phyloP scores from a whole-genome alignment of 2,329 filamentous ascomycete species.

The Cercospora citrullina region DNA sequence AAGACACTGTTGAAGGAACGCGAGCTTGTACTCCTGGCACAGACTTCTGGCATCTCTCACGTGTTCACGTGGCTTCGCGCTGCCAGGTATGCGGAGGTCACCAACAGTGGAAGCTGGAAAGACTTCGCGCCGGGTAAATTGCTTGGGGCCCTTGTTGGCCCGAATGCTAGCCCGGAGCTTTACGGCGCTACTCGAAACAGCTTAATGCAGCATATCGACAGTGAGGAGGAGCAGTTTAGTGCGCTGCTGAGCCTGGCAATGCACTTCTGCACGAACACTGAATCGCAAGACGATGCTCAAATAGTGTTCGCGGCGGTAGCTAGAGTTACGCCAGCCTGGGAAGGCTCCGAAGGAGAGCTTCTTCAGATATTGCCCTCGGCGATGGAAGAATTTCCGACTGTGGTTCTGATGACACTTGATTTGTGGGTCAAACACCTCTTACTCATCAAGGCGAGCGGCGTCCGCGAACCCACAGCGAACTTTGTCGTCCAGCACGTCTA shows the following conservation, averaged over 20 bases:
- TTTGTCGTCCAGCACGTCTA: conserved; percentile 17
- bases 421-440: conserved; percentile 18
- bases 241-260: conserved; percentile 25
- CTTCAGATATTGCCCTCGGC: conserved; percentile 16
- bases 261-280: conserved; percentile 20
- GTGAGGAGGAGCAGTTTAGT: conserved; percentile 26
- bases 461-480: conserved; percentile 11
- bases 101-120: conserved; percentile 16
- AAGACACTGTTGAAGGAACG: conserved; percentile 8
- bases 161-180: not conserved
- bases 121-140: conserved; percentile 28
- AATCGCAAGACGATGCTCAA: conserved; percentile 2
- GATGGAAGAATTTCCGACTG: conserved; percentile 13
- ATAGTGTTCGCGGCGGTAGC: conserved; percentile 13
- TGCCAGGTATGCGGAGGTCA: conserved; percentile 5
- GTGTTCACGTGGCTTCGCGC: conserved; percentile 13
- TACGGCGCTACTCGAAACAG: conserved; percentile 4
- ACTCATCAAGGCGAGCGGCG: conserved; percentile 11
- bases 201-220: conserved; percentile 20
- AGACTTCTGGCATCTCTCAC: not conserved
- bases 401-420: conserved; percentile 18
- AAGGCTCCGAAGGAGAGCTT: conserved; percentile 25
- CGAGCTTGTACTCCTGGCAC: conserved; percentile 9
- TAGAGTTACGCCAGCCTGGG: conserved; percentile 21
- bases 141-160: conserved; percentile 18